phyloP scores from a whole-genome alignment of 2,329 filamentous ascomycete genomes.

The Blastomyces silverae region DNA sequence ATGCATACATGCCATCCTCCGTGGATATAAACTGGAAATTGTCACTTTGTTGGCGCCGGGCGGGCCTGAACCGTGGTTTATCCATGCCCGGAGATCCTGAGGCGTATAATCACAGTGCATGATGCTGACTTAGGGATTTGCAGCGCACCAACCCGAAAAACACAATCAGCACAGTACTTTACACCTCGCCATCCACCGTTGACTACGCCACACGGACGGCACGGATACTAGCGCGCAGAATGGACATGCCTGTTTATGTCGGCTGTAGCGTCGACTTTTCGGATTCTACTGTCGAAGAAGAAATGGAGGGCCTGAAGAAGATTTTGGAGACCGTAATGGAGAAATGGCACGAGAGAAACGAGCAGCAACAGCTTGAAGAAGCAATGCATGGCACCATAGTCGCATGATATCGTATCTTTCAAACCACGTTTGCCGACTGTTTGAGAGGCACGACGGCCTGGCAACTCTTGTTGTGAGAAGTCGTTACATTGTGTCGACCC shows the following conservation, averaged over 20 bases:
- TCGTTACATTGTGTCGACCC: not conserved
- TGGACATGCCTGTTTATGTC: conserved; percentile 74
- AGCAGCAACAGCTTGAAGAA: conserved; percentile 2
- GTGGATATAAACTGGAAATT: not conserved
- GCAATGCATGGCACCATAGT: not conserved
- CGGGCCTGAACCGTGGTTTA: not conserved
- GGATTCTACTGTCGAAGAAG: conserved; percentile 80
- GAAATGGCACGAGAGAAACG: conserved; percentile 33
- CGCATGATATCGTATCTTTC: not conserved
- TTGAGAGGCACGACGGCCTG: too few species aligned
- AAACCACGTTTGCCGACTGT: not conserved
- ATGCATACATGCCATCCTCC: not conserved
- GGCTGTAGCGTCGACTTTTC: conserved; percentile 78
- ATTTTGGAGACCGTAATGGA: conserved; percentile 64
- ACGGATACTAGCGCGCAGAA: conserved; percentile 69
- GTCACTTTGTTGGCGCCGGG: not conserved
- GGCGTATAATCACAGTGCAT: not conserved
- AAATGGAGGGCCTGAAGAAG: conserved; percentile 77
- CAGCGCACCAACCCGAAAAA: conserved; percentile 41
- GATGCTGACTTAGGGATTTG: conserved; percentile 3
- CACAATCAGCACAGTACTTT: conserved; percentile 71
- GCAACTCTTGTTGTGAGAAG: not conserved
- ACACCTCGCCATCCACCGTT: conserved; percentile 62
- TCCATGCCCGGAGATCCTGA: not conserved
- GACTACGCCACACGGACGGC: conserved; percentile 84